phyloP scores from a whole-genome alignment of 75 land plant species.

The Gnetum montanum region DNA sequence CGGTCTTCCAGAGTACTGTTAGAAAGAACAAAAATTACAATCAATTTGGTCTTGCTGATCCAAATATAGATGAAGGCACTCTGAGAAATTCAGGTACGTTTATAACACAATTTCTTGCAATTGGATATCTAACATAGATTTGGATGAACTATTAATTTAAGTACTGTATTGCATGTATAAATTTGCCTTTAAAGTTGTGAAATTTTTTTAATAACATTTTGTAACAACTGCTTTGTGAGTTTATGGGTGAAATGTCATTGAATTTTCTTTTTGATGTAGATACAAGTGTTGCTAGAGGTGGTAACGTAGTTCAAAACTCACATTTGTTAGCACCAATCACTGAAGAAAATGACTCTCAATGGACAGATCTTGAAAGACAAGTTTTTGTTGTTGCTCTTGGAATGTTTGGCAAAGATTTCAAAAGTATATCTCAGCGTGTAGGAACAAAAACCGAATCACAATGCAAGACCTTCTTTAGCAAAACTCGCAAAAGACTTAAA shows the following conservation, averaged over 20 bases:
- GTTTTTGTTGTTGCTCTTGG: conserved; percentile 24
- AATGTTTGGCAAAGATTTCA: conserved; percentile 38
- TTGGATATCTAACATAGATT: too few relatives aligned
- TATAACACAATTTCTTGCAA: conserved; percentile 27
- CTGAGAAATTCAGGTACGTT: conserved; percentile 7
- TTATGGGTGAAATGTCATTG: conserved; percentile 39
- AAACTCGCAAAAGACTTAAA: conserved; percentile 32
- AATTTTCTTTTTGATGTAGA: conserved; percentile 42
- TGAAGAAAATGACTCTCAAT: conserved; percentile 18
- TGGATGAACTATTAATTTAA: too few relatives aligned
- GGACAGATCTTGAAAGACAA: conserved; percentile 38
- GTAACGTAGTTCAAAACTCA: neutral
- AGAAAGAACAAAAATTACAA: neutral
- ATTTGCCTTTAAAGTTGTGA: neutral
- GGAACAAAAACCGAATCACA: conserved; percentile 27
- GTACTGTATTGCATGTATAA: too few relatives aligned
- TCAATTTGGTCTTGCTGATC: neutral
- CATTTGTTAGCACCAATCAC: conserved; percentile 8
- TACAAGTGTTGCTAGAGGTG: conserved; percentile 29
- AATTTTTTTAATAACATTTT: neutral
- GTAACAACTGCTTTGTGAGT: conserved; percentile 34
- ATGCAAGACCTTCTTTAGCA: conserved; percentile 46
- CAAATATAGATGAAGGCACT: conserved; percentile 2
- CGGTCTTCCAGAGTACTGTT: neutral
- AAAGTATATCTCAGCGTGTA: conserved; percentile 26